Conservation (phyloP, 1,139 yeast genomes). For the Oligophagozyma castellii region DNA sequence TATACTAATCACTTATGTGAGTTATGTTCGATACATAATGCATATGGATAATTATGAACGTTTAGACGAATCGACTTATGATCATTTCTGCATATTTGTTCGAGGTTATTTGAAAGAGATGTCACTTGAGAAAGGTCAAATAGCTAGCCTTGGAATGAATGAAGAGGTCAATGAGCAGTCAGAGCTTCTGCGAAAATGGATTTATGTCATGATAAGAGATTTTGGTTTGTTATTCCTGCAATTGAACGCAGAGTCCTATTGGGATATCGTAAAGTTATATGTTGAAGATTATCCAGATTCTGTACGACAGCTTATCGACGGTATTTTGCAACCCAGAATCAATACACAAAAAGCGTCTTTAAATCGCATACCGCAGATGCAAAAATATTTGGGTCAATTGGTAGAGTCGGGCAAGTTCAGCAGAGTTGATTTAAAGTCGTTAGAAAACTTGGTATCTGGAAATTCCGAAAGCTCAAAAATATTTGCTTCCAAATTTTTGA, state of each 20-base stretch:
- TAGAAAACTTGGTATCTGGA: slow-evolving; percentile 30
- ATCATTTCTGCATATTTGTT: slow-evolving; percentile 43
- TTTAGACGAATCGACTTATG: slow-evolving; percentile 39
- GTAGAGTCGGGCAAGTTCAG: slow-evolving; percentile 35
- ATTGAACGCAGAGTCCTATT: slow-evolving; percentile 42
- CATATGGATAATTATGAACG: slow-evolving; percentile 20
- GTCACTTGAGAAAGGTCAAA: slow-evolving; percentile 41
- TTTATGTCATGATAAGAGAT: slow-evolving; percentile 38
- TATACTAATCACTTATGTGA: slow-evolving; percentile 47
- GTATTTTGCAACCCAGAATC: slow-evolving; percentile 19
- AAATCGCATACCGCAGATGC: slow-evolving; percentile 19
- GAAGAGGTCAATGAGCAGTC: slow-evolving; percentile 49
- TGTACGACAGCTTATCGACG: slow-evolving; percentile 44
- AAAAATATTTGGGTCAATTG: slow-evolving; percentile 28
- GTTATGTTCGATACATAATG: slow-evolving; percentile 34
- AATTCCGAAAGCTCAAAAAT: slow-evolving; percentile 7
- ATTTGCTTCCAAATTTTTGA: slow-evolving; percentile 44
- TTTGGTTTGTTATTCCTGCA: slow-evolving; percentile 44
- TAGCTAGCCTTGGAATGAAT: slow-evolving; percentile 57
- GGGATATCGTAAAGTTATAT: slow-evolving; percentile 50
- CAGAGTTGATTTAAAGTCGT: slow-evolving; percentile 30
- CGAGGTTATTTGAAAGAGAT: slow-evolving; percentile 47
- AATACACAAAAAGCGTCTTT: slow-evolving; percentile 20
- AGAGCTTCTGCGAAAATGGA: slow-evolving; percentile 32
- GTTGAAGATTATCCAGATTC: slow-evolving; percentile 31